Evolutionary conservation across 345 rosid species (phyloP).

Genomic region (Geranium brycei): DNA sequence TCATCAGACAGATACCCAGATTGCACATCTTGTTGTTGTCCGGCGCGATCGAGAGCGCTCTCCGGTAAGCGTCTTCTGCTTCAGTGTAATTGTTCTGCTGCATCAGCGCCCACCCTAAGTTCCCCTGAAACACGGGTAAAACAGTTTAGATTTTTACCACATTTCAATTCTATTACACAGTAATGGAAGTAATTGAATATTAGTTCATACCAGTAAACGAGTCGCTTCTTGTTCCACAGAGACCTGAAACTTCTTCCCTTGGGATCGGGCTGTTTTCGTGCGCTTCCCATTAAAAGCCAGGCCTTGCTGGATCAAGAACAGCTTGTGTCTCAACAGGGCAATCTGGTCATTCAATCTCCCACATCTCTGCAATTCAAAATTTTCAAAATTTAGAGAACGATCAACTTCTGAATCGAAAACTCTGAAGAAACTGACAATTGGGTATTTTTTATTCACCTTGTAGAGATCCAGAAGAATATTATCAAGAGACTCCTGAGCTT

Average conservation of each 20-base stretch:
- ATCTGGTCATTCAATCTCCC: slow-evolving; percentile 89
- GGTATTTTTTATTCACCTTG: slow-evolving; percentile 34
- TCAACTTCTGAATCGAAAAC: too few relatives aligned
- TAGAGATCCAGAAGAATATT: slow-evolving; percentile 86
- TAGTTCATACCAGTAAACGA: slow-evolving; percentile 44
- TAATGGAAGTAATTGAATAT: too few relatives aligned
- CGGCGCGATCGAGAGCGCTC: slow-evolving; percentile 60
- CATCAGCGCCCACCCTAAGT: slow-evolving; percentile 97
- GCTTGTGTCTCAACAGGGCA: slow-evolving; percentile 56
- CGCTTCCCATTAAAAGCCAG: slow-evolving; percentile 92
- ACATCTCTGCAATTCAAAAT: slow-evolving; percentile 47
- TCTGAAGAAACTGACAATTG: not conserved
- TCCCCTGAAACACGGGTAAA: slow-evolving; percentile 37
- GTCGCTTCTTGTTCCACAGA: slow-evolving; percentile 97
- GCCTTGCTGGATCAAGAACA: slow-evolving; percentile 76
- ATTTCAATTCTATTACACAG: too few relatives aligned
- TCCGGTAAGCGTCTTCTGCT: slow-evolving; percentile 78
- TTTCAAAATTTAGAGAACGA: too few relatives aligned
- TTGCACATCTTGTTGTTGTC: slow-evolving; percentile 98
- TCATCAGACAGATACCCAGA: slow-evolving; percentile 90
- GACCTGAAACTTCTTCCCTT: slow-evolving; percentile 92
- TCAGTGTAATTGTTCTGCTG: slow-evolving; percentile 69
- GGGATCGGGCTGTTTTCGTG: slow-evolving; percentile 92
- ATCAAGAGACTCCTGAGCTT: slow-evolving; percentile 92
- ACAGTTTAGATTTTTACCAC: too few relatives aligned